phyloP scores from a whole-genome alignment of 345 rosid genomes.

The Adansonia digitata region DNA sequence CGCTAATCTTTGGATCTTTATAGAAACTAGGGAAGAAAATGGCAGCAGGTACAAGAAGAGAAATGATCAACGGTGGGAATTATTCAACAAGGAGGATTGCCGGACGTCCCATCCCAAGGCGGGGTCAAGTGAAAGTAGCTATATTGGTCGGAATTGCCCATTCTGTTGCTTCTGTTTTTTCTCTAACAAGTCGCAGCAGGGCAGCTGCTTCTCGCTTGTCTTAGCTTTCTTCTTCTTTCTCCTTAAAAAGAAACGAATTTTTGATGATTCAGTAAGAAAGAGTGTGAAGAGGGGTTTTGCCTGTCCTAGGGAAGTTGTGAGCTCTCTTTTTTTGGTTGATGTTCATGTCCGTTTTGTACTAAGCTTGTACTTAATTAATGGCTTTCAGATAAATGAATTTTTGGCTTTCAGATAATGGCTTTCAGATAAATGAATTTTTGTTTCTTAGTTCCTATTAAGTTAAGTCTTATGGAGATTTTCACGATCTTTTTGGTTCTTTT shows the following conservation, averaged over 20 bases:
- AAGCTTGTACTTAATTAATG: background rate
- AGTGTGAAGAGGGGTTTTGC: background rate
- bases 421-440: slow-evolving; percentile 4
- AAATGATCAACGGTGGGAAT: slow-evolving; percentile 8
- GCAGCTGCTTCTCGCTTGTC: slow-evolving; percentile 27
- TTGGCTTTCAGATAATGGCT: background rate
- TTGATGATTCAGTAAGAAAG: slow-evolving; percentile 2
- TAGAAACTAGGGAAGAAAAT: background rate
- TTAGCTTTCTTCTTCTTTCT: background rate
- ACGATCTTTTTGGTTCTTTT: no score
- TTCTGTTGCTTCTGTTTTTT: slow-evolving; percentile 42
- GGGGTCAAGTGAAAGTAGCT: slow-evolving; percentile 45
- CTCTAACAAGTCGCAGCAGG: slow-evolving; percentile 17
- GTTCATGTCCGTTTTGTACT: slow-evolving; percentile 18
- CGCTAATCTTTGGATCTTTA: background rate
- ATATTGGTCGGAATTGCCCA: slow-evolving; percentile 46
- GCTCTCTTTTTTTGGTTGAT: background rate
- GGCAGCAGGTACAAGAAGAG: background rate
- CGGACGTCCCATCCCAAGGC: slow-evolving; percentile 40
- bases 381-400: slow-evolving; percentile 7
- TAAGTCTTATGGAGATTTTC: no score
- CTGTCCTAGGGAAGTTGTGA: background rate
- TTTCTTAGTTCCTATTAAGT: background rate
- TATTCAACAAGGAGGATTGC: background rate
- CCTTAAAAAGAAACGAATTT: background rate